phyloP scores from a whole-genome alignment of 208 protist genomes.

The Crithidia bombi region DNA sequence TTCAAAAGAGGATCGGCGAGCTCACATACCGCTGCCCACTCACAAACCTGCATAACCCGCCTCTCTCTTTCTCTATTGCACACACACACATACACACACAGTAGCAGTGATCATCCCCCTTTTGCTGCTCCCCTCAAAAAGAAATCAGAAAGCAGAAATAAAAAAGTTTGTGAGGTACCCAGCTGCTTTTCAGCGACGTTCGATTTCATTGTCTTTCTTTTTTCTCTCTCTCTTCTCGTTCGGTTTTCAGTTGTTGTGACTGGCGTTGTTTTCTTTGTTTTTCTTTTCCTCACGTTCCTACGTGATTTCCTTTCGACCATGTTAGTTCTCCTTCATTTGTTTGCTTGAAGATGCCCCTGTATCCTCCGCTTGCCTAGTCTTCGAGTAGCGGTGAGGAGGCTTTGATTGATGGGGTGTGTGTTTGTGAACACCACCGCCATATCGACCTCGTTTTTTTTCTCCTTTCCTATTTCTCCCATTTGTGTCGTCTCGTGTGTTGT shows the following conservation, averaged over 20 bases:
- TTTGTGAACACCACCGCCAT: conserved; percentile 15
- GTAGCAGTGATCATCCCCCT: no score
- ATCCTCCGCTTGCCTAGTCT: background rate
- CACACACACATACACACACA: conserved; percentile 10
- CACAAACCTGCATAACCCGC: background rate
- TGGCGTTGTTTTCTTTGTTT: background rate
- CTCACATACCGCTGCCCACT: no score
- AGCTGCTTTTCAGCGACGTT: background rate
- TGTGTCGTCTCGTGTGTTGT: background rate
- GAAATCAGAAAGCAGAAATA: background rate
- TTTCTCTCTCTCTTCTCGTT: background rate
- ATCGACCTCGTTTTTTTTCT: conserved; percentile 5
- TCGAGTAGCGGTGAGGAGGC: background rate
- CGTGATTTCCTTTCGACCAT: conserved; percentile 14
- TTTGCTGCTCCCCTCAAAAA: no score
- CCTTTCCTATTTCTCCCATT: conserved; percentile 4
- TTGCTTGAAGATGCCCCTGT: background rate
- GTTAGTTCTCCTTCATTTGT: background rate
- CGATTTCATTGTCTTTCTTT: conserved; percentile 8
- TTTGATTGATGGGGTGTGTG: conserved; percentile 3
- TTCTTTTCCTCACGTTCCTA: conserved; percentile 6
- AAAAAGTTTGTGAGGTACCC: background rate
- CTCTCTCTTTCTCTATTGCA: background rate
- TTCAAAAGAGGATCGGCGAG: no score
- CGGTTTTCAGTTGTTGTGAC: background rate